A percentile compares a stretch with the other conserved stretches of the same genome.
Evolutionary conservation across 2,329 filamentous ascomycete species (phyloP).

Genomic region (Sporothrix globosa): DNA sequence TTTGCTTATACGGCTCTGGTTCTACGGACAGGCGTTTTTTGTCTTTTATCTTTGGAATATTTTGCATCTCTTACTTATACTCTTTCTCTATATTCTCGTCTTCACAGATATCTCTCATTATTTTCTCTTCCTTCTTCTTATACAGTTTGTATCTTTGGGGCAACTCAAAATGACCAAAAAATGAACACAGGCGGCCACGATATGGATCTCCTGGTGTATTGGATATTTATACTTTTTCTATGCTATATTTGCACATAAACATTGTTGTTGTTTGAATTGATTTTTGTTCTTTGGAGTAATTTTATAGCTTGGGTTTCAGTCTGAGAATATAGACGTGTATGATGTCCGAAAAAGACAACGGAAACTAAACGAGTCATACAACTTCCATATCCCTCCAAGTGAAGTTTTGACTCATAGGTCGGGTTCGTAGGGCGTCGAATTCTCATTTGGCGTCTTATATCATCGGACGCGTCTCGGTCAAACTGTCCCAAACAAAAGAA

Average conservation of each 20-base stretch:
- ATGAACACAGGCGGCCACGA: neutral
- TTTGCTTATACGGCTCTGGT: slow-evolving; percentile 13
- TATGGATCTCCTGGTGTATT: no score
- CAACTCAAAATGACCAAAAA: slow-evolving; percentile 29
- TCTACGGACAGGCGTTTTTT: neutral
- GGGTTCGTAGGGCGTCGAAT: no score
- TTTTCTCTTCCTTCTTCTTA: slow-evolving; percentile 10
- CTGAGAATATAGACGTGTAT: neutral
- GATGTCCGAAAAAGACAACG: neutral
- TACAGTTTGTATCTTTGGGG: slow-evolving; percentile 31
- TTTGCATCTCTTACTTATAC: neutral
- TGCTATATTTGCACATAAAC: no score
- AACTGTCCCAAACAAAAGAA: neutral
- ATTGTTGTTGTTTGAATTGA: no score
- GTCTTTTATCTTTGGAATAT: neutral
- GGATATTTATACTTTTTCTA: no score
- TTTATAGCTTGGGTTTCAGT: no score
- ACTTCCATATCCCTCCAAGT: neutral
- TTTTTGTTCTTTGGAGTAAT: no score
- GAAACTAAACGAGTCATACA: slow-evolving; percentile 13
- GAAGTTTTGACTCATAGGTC: neutral
- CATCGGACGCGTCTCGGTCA: neutral
- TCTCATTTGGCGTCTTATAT: neutral
- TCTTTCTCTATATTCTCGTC: neutral
- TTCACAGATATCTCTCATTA: neutral